These are phyloP conservation scores for Lasiosphaeriaceae sp. DNA, from an alignment of 495 filamentous ascomycete genomes.

Conservation along the genomic window DNA sequence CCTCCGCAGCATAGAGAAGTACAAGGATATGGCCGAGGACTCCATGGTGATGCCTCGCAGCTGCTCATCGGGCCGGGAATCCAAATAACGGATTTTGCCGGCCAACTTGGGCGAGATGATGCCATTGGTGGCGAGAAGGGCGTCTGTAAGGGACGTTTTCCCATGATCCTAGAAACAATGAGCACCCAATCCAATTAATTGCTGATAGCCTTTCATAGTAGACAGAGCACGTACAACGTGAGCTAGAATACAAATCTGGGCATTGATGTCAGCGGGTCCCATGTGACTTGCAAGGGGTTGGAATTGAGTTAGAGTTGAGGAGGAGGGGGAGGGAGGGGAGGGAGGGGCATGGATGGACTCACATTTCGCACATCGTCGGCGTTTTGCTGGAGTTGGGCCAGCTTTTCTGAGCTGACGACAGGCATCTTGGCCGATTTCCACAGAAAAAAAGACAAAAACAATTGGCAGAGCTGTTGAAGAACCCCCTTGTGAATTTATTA, in stretches of 20 bases:
- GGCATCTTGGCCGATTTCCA: constrained; percentile 62
- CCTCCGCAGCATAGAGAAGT: constrained; percentile 81
- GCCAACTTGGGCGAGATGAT: constrained; percentile 98
- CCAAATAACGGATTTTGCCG: constrained; percentile 96
- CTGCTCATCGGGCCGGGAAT: constrained; percentile 96
- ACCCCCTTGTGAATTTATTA: background rate
- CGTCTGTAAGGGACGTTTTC: constrained; percentile 96
- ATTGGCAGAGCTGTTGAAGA: background rate
- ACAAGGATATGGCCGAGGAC: constrained; percentile 94
- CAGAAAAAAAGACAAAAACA: background rate
- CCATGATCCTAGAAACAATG: constrained; percentile 70
- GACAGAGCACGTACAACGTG: constrained; percentile 72
- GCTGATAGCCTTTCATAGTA: too few relatives aligned
- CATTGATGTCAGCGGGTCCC: constrained; percentile 43
- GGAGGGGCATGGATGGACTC: constrained; percentile 30
- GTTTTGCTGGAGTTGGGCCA: constrained; percentile 78
- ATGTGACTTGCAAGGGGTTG: too few relatives aligned
- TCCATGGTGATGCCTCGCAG: constrained; percentile 98
- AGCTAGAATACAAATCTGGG: constrained; percentile 91
- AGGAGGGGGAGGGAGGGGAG: background rate
- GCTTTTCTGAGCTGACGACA: constrained; percentile 79
- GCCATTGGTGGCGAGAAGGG: constrained; percentile 96
- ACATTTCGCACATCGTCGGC: constrained; percentile 88
- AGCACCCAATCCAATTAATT: too few relatives aligned
- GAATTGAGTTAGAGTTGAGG: too few relatives aligned